Evolutionary conservation across 78 protist species (phyloP).

Genomic region (Anaeramoeba flamelloides): DNA sequence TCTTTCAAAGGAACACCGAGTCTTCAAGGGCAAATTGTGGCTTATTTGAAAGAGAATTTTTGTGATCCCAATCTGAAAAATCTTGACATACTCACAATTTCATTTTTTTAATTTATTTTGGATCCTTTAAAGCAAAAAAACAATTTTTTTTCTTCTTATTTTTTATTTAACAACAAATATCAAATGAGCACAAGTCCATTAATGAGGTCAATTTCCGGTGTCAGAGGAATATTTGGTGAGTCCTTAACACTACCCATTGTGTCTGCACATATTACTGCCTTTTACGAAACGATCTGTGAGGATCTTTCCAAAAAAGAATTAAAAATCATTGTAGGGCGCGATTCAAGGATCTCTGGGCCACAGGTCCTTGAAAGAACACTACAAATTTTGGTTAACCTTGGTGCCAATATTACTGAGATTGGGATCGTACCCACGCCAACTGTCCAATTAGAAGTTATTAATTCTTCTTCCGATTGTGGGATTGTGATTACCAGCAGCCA

Average conservation of each 20-base stretch:
- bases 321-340: constrained; percentile 45
- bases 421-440: constrained; percentile 33
- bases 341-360: constrained; percentile 55
- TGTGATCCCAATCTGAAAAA: no score
- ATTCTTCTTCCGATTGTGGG: constrained; percentile 52
- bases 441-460: no score
- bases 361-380: constrained; percentile 26
- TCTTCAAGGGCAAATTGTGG: no score
- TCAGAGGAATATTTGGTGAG: constrained; percentile 53
- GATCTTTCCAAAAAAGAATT: constrained; percentile 5
- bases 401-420: constrained; percentile 9
- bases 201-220: constrained; percentile 50
- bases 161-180: no score
- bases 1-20: no score
- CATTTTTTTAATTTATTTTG: no score
- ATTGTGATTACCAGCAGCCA: constrained; percentile 59
- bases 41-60: no score
- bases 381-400: constrained; percentile 22
- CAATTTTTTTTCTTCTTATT: no score
- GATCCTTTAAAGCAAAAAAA: no score
- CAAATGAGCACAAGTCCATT: no score
- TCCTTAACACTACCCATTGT: constrained; percentile 33
- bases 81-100: no score
- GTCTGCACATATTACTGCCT: constrained; percentile 29
- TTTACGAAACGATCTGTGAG: constrained; percentile 8